Base-by-base conservation (phyloP, 2,329 filamentous ascomycete genomes). In the Phoma herbarum region DNA sequence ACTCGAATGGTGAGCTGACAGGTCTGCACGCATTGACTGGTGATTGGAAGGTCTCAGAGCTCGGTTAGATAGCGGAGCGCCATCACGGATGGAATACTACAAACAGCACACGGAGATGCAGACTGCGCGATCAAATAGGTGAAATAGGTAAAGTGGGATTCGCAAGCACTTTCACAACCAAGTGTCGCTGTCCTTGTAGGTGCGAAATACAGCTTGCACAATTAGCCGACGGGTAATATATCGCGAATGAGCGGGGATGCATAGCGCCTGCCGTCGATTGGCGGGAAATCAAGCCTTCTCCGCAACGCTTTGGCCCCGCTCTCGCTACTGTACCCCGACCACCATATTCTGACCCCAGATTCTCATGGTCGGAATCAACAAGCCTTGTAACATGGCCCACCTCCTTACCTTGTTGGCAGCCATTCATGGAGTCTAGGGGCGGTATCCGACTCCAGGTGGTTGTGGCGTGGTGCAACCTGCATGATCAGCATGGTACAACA, bases 21-120 rank as follows among this genome's bases (percentile, higher is more conserved):
- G 75, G 71, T 2, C 31, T 71, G 44, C 68, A 72, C n/a, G 7
- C 59, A 14, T 56, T 77, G 22, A 64, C 64, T 14, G 76, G 75
- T n/a, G 69, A 72, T 1, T 78, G 76, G 76, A 73, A 73, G 46
- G 65, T 77, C 10, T 56, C 68, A 28, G 72, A 57, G 33, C 57
- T 72, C 35, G 66, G 54, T 31, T 71, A 74, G 68, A 47, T 43
- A 50, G 46, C 50, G 56, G 45, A 20, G 31, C 45, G 50, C 50
- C 10, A 50, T 7, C 9, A 39, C 56, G 45, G 55, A 28, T 44
- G 37, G 20, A 18, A 20, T 54, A 50, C 50, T 46, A 53, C 26
- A 49, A 49, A 10, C 2, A 54, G 56, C 44, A 35, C 35, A 54
- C 50, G 50, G 50, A 59, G 50, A 54, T 26, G 45, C 49, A 41